Percentiles rank a stretch among this genome's conserved stretches.
These are phyloP conservation scores for Stentor roeselii DNA, from an alignment of 73 alveolate genomes.

Conservation along the genomic window DNA sequence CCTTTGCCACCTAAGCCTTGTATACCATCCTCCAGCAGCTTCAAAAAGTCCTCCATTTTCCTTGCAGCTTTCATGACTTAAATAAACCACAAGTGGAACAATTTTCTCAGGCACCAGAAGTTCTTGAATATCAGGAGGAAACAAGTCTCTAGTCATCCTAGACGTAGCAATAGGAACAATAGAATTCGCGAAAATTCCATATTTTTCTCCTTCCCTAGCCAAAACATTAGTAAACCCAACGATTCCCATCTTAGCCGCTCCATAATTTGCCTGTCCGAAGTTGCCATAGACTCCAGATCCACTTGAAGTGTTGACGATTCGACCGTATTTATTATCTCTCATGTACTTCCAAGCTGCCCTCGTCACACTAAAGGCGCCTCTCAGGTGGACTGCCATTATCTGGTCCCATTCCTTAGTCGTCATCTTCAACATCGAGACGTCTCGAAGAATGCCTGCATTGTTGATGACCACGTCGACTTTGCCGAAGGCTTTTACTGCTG, in stretches of 20 bases:
- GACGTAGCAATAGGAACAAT: not conserved
- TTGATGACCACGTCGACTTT: not conserved
- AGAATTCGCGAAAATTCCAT: not conserved
- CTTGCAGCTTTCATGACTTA: not conserved
- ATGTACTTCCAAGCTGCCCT: not conserved
- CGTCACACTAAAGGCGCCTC: not conserved
- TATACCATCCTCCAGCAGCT: not conserved
- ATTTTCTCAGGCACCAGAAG: not conserved
- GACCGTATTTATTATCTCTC: not conserved
- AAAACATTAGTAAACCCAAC: not conserved
- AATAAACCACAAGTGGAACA: not conserved
- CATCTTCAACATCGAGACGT: not conserved
- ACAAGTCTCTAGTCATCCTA: too few species aligned
- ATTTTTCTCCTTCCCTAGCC: constrained; percentile 4
- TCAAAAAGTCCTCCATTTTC: not conserved
- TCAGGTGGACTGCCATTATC: not conserved
- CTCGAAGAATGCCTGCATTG: not conserved
- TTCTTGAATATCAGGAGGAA: too few species aligned
- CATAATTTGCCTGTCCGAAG: not conserved
- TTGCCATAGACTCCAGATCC: not conserved
- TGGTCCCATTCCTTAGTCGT: not conserved
- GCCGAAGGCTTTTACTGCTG: not conserved
- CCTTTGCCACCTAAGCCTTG: not conserved
- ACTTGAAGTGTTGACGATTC: not conserved
- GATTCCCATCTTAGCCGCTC: not conserved